Percentiles rank a stretch among this genome's conserved stretches.
Evolutionary conservation across 2,329 filamentous ascomycete species (phyloP).

Genomic region (Ophiocordyceps camponoti-saundersi): DNA sequence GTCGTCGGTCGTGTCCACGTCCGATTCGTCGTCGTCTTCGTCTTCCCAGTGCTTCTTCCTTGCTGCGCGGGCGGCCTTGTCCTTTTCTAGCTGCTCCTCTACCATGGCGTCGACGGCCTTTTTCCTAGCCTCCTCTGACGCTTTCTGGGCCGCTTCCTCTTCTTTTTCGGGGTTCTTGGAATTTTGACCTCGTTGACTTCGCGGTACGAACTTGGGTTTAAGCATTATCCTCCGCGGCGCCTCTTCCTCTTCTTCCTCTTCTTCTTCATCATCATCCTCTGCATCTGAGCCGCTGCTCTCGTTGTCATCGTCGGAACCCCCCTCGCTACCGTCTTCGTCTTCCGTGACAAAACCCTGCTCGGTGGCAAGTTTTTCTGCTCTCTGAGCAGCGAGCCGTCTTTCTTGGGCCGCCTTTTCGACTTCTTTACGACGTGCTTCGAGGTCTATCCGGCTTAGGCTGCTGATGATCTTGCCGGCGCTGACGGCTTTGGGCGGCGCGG

Average conservation of each 20-base stretch:
- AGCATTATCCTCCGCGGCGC: slow-evolving; percentile 39
- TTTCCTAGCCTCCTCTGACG: slow-evolving; percentile 44
- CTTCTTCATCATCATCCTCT: slow-evolving; percentile 23
- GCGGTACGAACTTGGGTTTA: slow-evolving; percentile 46
- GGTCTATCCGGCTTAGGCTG: slow-evolving; percentile 33
- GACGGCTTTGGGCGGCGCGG: slow-evolving; percentile 38
- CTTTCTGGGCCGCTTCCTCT: slow-evolving; percentile 18
- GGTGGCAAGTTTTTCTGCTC: slow-evolving; percentile 31
- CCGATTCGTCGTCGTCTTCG: slow-evolving; percentile 49
- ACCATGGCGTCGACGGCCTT: slow-evolving; percentile 65
- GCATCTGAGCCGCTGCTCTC: slow-evolving; percentile 10
- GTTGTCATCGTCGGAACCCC: slow-evolving; percentile 8
- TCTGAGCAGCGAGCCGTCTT: slow-evolving; percentile 28
- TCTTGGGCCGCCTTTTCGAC: slow-evolving; percentile 27
- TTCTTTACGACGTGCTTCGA: slow-evolving; percentile 27
- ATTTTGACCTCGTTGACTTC: slow-evolving; percentile 29
- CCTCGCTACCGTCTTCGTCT: slow-evolving; percentile 26
- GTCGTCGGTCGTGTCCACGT: slow-evolving; percentile 79
- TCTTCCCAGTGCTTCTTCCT: slow-evolving; percentile 82
- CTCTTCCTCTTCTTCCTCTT: slow-evolving; percentile 36
- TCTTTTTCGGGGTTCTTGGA: slow-evolving; percentile 13
- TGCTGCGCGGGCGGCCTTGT: slow-evolving; percentile 55
- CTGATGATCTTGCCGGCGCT: slow-evolving; percentile 40
- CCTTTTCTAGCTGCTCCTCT: slow-evolving; percentile 74
- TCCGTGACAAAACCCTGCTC: slow-evolving; percentile 50